Evolutionary conservation across 768 basidiomycete species (phyloP), one percentile per base, ranked within the genome.

Genomic region (Trametes gibbosa): DNA sequence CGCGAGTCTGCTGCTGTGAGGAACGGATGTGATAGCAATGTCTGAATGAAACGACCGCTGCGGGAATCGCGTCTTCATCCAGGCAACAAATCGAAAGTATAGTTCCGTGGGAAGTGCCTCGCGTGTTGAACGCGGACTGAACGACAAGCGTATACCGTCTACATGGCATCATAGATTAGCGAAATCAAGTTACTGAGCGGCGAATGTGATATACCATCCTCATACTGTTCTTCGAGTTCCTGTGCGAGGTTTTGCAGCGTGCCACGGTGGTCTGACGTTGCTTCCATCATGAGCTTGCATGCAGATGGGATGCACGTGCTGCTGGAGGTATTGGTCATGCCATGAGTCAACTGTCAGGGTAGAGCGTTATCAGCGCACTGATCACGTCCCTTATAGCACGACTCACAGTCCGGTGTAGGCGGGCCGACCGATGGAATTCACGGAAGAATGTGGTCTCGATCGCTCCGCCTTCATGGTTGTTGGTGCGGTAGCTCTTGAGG

Each of bases 391-490:
- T 25, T 16, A 19, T 10, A 59, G n/a, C n/a, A n/a, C n/a, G n/a
- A n/a, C 69, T 6, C 37, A 67, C 69, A 46, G 59, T 29, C n/a
- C 47, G 19, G 10, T 58, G 58, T 5, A 69, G 34, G 12, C 41
- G 41, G 0, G 50, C 42, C 7, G 63, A 56, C 1, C 65, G 58
- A 12, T 58, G 41, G 41, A 67, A 71, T 32, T 63, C 65, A 0
- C 70, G 65, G 23, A 72, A 58, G 56, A 73, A 67, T 0, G 69
- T 70, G 0, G 65, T 55, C 48, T 74, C 71, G 1, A 74, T 56
- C 43, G 70, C 66, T 2, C 73, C 71, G 4, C 63, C 61, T 4
- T 48, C 65, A 17, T 67, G 70, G 16, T 69, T 70, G 29, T 68
- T 72, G 0, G 66, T 65, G 3, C 62, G 47, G 50, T 63, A 68